A percentile compares a stretch with the other conserved stretches of the same genome.
Evolutionary conservation across 257 asterid species (phyloP).

Genomic region (Misopates orontium): DNA sequence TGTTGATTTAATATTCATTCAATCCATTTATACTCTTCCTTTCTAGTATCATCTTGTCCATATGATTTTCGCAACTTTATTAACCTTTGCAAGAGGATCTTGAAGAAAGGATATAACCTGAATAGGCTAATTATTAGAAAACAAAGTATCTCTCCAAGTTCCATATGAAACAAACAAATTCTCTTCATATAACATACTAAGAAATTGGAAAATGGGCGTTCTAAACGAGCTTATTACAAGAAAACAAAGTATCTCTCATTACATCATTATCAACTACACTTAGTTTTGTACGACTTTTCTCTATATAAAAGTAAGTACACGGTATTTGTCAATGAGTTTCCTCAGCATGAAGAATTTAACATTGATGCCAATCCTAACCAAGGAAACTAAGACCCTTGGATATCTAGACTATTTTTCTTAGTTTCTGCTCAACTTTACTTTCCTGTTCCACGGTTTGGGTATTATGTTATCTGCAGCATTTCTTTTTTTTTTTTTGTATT

Average conservation of each 20-base stretch:
- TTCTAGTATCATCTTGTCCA: too few relatives aligned
- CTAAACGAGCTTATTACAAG: too few relatives aligned
- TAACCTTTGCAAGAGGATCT: not conserved
- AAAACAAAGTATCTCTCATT: too few relatives aligned
- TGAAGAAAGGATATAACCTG: too few relatives aligned
- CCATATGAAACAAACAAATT: too few relatives aligned
- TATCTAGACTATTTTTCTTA: not conserved
- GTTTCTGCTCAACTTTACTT: not conserved
- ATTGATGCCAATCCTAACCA: not conserved
- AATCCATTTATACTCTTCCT: not conserved
- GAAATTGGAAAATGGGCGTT: too few relatives aligned
- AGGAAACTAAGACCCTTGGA: not conserved
- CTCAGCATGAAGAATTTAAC: too few relatives aligned
- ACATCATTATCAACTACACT: too few relatives aligned
- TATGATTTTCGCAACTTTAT: too few relatives aligned
- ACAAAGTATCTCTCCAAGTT: too few relatives aligned
- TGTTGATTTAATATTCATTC: not conserved
- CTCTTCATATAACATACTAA: too few relatives aligned
- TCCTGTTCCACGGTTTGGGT: not conserved
- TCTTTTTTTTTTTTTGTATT: not conserved
- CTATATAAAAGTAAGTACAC: not conserved
- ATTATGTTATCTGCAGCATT: not conserved
- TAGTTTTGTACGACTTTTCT: too few relatives aligned
- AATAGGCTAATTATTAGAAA: not conserved
- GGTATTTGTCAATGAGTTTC: not conserved